Conservation (phyloP, 2,329 filamentous ascomycete species). For the Mycocentrospora acerina region DNA sequence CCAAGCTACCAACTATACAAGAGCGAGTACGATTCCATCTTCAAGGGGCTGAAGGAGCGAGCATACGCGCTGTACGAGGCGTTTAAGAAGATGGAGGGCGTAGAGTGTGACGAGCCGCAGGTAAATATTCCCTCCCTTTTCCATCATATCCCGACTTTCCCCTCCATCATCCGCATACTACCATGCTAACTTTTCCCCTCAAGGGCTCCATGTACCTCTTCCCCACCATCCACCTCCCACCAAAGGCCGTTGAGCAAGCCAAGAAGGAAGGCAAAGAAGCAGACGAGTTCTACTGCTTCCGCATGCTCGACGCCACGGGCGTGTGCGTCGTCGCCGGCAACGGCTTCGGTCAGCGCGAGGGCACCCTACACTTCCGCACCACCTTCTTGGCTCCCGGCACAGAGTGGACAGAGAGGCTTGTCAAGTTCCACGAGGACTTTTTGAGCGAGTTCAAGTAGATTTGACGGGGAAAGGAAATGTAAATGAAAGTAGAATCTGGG, state of each 20-base stretch:
- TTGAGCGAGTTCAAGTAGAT: conserved; percentile 73
- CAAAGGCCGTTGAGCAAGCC: conserved; percentile 76
- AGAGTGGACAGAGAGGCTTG: conserved; percentile 85
- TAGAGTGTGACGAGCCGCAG: conserved; percentile 81
- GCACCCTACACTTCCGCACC: conserved; percentile 89
- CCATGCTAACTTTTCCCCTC: conserved; percentile 1
- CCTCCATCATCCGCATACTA: not conserved
- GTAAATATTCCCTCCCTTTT: conserved; percentile 41
- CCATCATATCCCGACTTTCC: conserved; percentile 5
- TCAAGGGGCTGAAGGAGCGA: conserved; percentile 72
- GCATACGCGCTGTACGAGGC: conserved; percentile 85
- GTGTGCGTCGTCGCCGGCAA: conserved; percentile 91
- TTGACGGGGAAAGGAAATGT: no score
- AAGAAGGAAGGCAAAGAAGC: conserved; percentile 68
- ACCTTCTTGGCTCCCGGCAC: conserved; percentile 96
- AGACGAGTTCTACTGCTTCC: conserved; percentile 94
- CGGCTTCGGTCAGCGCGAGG: conserved; percentile 92
- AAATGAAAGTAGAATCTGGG: no score
- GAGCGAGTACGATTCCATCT: conserved; percentile 82
- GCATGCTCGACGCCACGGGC: conserved; percentile 87
- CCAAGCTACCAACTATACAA: conserved; percentile 82
- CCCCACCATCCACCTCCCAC: conserved; percentile 81
- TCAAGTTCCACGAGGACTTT: conserved; percentile 89
- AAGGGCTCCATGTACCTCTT: conserved; percentile 98
- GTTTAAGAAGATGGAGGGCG: conserved; percentile 93